Evolutionary conservation across 371 early-diverging fungal species (phyloP).

Genomic region (Mucor indicus): DNA sequence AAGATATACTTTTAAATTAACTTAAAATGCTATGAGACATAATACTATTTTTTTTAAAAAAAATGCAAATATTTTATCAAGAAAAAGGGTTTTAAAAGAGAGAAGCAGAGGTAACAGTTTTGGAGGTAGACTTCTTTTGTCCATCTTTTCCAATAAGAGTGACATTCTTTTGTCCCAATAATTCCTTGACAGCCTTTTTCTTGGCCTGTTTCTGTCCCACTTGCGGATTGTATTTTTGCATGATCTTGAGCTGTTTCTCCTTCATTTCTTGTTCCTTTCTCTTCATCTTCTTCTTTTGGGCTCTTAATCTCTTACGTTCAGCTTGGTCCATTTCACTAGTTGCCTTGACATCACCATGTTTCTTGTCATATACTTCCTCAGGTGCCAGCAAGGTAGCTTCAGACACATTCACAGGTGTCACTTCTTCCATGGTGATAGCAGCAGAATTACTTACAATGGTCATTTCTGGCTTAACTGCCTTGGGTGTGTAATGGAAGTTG

Average conservation of each 20-base stretch:
- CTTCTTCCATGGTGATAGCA: slow-evolving; percentile 93
- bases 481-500: slow-evolving; percentile 92
- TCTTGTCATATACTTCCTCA: slow-evolving; percentile 84
- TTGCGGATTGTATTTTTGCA: slow-evolving; percentile 52
- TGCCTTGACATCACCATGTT: slow-evolving; percentile 57
- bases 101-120: slow-evolving; percentile 26
- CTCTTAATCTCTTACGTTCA: slow-evolving; percentile 70
- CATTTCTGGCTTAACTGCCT: slow-evolving; percentile 71
- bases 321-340: slow-evolving; percentile 71
- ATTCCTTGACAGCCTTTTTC: slow-evolving; percentile 66
- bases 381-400: slow-evolving; percentile 85
- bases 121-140: slow-evolving; percentile 37
- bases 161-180: slow-evolving; percentile 67
- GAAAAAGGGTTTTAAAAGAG: slow-evolving; percentile 15
- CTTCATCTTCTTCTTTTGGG: slow-evolving; percentile 64
- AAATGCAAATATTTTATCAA: background rate
- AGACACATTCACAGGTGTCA: slow-evolving; percentile 85
- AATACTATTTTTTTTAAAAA: background rate
- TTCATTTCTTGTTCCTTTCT: slow-evolving; percentile 55
- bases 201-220: slow-evolving; percentile 55
- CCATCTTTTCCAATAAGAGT: slow-evolving; percentile 60
- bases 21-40: too few species aligned
- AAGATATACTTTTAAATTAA: too few species aligned
- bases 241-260: slow-evolving; percentile 52
- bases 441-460: slow-evolving; percentile 79